Percentiles rank a stretch among this genome's conserved stretches.
These are phyloP conservation scores for Kodamaea sagamina DNA, from an alignment of 805 yeast genomes.

Conservation along the genomic window DNA sequence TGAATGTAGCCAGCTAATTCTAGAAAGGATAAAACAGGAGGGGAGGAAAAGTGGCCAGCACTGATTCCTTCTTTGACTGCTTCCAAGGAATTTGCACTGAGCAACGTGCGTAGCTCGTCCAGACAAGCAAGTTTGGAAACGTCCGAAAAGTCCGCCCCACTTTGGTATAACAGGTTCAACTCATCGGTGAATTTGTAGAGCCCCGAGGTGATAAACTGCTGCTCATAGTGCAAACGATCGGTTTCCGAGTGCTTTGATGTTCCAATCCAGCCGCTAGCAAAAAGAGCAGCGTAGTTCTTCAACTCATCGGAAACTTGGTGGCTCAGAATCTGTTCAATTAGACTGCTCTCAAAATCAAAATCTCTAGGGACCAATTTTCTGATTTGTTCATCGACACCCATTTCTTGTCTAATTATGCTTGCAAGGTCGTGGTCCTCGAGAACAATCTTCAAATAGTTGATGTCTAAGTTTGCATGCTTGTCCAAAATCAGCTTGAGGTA, in stretches of 20 bases:
- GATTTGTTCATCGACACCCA: conserved; percentile 8
- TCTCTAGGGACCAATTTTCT: conserved; percentile 8
- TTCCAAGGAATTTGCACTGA: neutral
- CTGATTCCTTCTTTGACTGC: conserved; percentile 8
- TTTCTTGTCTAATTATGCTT: conserved; percentile 6
- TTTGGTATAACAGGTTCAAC: neutral
- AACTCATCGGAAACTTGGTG: conserved; percentile 2
- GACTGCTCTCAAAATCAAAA: neutral
- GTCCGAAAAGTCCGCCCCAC: conserved; percentile 1
- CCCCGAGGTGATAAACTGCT: conserved; percentile 6
- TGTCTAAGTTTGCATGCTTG: conserved; percentile 12
- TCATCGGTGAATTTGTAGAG: conserved; percentile 8
- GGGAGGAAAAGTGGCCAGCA: conserved; percentile 10
- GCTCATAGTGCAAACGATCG: conserved; percentile 4
- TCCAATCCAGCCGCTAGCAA: conserved; percentile 13
- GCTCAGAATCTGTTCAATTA: conserved; percentile 2
- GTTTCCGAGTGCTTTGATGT: neutral
- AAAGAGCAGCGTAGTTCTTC: conserved; percentile 8
- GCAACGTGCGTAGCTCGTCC: conserved; percentile 3
- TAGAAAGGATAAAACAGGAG: neutral
- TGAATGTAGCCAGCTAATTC: neutral
- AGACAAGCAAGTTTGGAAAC: conserved; percentile 3
- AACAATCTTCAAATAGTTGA: conserved; percentile 15
- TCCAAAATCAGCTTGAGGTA: conserved; percentile 23
- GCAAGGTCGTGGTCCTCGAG: conserved; percentile 14